Evolutionary conservation across 1,139 yeast genomes (phyloP), one percentile per base, ranked within the genome.

Genomic region (Entelexis sorbosivorans): DNA sequence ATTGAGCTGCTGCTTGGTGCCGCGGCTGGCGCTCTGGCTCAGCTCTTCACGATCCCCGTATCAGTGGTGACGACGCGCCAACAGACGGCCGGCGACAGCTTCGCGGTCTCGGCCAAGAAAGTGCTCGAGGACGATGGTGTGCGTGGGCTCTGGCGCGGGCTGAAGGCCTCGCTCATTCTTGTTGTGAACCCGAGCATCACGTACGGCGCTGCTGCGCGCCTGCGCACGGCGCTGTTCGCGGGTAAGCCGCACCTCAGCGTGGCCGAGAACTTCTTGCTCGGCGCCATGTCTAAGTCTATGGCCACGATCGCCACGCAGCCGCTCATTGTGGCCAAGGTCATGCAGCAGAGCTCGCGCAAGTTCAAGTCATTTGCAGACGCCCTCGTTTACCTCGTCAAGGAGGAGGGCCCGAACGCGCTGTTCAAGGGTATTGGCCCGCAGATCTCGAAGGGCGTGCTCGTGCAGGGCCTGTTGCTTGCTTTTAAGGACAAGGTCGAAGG

Each of bases 101-200:
- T 80, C 56, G 53, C 69, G 33, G 69, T 70, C 50, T 73, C 82
- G 48, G 75, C 79, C 31, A 69, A 72, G 54, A 78, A 79, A 53
- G 75, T 85, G 42, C 66, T 78, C 51, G 70, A 70, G n/a, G 80
- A 82, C 47, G 86, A 83, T 60, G 89, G 93, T 6, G 57, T 80
- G 44, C 66, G 75, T 16, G 93, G 93, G 0, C 76, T 85, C 56
- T 86, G 95, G 95, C 75, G 81, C 59, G 95, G 95, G 0, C 74
- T 86, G 56, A 81, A 86, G 64, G 95, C 88, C 10, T 80, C 88
- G 13, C 68, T 86, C 61, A 84, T 86, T 6, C 74, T 86, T 50
- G 86, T 93, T 36, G 72, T 82, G 55, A 86, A 86, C 68, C 95
- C 95, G 5, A 81, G 94, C 40, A 86, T 86, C 63, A 86, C 95